A percentile compares a stretch with the other conserved stretches of the same genome.
Conservation (phyloP, 768 basidiomycete species). For the Trametes punicea region DNA sequence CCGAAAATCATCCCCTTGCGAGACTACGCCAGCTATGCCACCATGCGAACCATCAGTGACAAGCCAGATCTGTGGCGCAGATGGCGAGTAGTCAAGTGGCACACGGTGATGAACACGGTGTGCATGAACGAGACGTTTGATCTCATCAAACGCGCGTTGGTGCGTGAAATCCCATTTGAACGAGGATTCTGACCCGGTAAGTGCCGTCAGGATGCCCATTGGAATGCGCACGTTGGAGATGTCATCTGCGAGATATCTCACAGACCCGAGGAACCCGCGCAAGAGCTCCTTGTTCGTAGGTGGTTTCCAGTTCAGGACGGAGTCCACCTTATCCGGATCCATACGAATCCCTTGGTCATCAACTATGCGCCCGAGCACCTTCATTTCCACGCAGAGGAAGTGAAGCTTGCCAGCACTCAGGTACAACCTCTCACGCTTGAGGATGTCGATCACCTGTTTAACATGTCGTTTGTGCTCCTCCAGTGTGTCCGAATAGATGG, state of each 20-base stretch:
- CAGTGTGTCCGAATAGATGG: slow-evolving; percentile 29
- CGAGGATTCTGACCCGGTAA: slow-evolving; percentile 4
- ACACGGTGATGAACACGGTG: slow-evolving; percentile 7
- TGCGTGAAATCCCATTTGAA: slow-evolving; percentile 27
- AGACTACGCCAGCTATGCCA: slow-evolving; percentile 16
- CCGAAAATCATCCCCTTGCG: slow-evolving; percentile 20
- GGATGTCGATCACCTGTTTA: slow-evolving; percentile 5
- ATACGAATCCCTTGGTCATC: slow-evolving; percentile 38
- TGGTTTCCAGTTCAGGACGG: slow-evolving; percentile 28
- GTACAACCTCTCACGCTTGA: slow-evolving; percentile 12
- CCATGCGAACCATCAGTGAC: slow-evolving; percentile 22
- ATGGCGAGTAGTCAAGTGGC: slow-evolving; percentile 20
- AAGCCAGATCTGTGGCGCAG: slow-evolving; percentile 19
- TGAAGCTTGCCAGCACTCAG: slow-evolving; percentile 22
- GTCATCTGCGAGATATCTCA: slow-evolving; percentile 18
- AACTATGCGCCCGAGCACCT: slow-evolving; percentile 28
- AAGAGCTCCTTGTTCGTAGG: slow-evolving; percentile 32
- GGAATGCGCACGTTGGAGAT: slow-evolving; percentile 31
- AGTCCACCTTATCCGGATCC: slow-evolving; percentile 42
- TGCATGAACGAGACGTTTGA: not conserved
- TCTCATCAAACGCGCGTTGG: slow-evolving; percentile 29
- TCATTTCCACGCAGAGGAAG: slow-evolving; percentile 20
- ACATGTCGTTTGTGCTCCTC: slow-evolving; percentile 28
- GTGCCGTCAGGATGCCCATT: slow-evolving; percentile 31
- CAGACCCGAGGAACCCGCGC: slow-evolving; percentile 31